Base-by-base conservation (phyloP, 1,284 basidiomycete species). In the Meira miltonrushii region DNA sequence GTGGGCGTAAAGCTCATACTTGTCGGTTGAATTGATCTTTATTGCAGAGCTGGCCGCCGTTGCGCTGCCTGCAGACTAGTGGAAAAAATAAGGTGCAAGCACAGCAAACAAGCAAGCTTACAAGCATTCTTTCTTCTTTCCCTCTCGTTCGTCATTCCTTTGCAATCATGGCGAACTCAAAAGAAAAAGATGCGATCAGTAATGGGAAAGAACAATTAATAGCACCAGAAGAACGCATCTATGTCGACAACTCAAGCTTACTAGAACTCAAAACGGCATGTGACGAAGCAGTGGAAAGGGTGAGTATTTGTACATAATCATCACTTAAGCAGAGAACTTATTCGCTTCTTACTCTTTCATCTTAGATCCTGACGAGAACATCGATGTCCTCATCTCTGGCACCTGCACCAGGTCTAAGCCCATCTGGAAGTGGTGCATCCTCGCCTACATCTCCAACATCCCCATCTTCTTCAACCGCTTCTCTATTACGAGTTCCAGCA, bases 231-330 rank as follows among this genome's bases (percentile, higher is more conserved):
- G 63, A 72, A 17, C 60, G 62, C 15, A 67, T 74, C 53, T 58
- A 70, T 52, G 64, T 74, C 13, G 71, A 74, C 64, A 71, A 66
- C 53, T 60, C 65, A n/a, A 72, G 71, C 39, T 57, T 68, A 13
- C 44, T 57, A 40, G 72, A 74, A 55, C 67, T 74, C 49, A 74
- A 74, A 58, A 50, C 59, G 23, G 72, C 72, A 1, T 72, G 71
- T 60, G 72, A 74, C 33, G 72, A 74, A 40, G 72, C 72, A 2
- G 72, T 74, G 0, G 70, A 74, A 53, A 53, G 70, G 47, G 68
- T 68, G 54, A 50, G 59, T 41, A 23, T 17, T 6, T 3, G n/a
- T 4, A 4, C 41, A 10, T 6, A 10, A 43, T n/a, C 6, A 3
- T 4, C 41, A 6, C 41, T 5, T n/a, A 43, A 21, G 3, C 19